Conservation (phyloP, 1,284 basidiomycete species). For the Rugosomyces carneus region DNA sequence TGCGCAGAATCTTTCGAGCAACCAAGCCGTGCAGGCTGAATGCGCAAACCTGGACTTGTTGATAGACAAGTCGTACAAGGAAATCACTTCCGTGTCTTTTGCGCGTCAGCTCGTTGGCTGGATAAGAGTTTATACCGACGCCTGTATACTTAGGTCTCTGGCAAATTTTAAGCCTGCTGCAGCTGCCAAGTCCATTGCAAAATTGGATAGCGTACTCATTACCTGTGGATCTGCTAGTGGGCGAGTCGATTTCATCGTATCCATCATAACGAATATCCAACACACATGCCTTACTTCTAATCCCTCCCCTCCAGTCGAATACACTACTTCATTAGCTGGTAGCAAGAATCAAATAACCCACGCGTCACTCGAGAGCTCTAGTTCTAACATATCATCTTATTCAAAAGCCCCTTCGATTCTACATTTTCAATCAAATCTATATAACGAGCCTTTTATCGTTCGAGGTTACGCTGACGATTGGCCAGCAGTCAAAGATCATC, state of each 20-base stretch:
- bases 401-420: constrained; percentile 49
- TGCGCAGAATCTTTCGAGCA: constrained; percentile 19
- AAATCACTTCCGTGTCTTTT: constrained; percentile 26
- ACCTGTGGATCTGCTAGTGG: constrained; percentile 75
- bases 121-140: constrained; percentile 61
- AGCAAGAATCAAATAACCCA: constrained; percentile 5
- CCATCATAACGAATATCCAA: constrained; percentile 51
- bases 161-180: constrained; percentile 28
- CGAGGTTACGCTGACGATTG: constrained; percentile 55
- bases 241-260: constrained; percentile 54
- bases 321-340: constrained; percentile 7
- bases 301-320: constrained; percentile 8
- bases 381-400: constrained; percentile 30
- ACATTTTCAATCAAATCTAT: constrained; percentile 41
- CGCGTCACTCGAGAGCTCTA: constrained; percentile 13
- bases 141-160: constrained; percentile 49
- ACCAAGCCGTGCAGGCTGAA: constrained; percentile 13
- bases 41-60: constrained; percentile 26
- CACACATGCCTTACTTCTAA: constrained; percentile 19
- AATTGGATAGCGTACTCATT: constrained; percentile 78
- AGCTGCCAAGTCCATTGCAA: constrained; percentile 38
- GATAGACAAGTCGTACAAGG: constrained; percentile 28
- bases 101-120: constrained; percentile 30
- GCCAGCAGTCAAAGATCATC: constrained; percentile 62
- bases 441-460: constrained; percentile 67